Evolutionary conservation across 495 filamentous ascomycete species (phyloP).

Genomic region (Rusavskia elegans): DNA sequence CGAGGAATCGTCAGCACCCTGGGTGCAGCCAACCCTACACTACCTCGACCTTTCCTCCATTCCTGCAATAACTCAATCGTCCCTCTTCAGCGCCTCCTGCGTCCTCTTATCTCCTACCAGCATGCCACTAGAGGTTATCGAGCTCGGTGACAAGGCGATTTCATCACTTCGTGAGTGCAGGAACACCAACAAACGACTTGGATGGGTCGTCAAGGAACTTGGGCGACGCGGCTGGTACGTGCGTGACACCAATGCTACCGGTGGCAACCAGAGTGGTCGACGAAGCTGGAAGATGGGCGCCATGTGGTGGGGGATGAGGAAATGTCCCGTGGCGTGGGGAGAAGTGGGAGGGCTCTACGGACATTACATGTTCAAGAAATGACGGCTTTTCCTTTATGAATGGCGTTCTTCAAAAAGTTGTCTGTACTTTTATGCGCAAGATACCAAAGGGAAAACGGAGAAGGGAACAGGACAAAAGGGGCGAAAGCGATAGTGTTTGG

Average conservation of each 20-base stretch:
- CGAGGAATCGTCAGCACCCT: slow-evolving; percentile 15
- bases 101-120: slow-evolving; percentile 43
- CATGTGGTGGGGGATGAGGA: slow-evolving; percentile 76
- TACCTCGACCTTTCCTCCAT: slow-evolving; percentile 59
- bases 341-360: slow-evolving; percentile 81
- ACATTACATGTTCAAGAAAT: slow-evolving; percentile 67
- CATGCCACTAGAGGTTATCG: slow-evolving; percentile 64
- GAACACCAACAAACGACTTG: slow-evolving; percentile 34
- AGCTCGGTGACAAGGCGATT: slow-evolving; percentile 58
- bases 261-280: slow-evolving; percentile 29
- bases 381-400: slow-evolving; percentile 9
- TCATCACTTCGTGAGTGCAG: slow-evolving; percentile 37
- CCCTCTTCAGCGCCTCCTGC: slow-evolving; percentile 45
- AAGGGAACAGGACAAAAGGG: not conserved
- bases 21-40: slow-evolving; percentile 49
- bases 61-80: slow-evolving; percentile 40
- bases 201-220: slow-evolving; percentile 56
- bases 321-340: slow-evolving; percentile 60
- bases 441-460: not conserved
- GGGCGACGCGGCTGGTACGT: slow-evolving; percentile 60
- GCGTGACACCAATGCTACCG: slow-evolving; percentile 28
- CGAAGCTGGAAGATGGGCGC: slow-evolving; percentile 80
- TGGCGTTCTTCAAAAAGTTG: not conserved
- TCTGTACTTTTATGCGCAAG: not conserved
- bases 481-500: not conserved